Evolutionary conservation across 2,329 filamentous ascomycete species (phyloP).

Genomic region (Neocucurbitaria cava): DNA sequence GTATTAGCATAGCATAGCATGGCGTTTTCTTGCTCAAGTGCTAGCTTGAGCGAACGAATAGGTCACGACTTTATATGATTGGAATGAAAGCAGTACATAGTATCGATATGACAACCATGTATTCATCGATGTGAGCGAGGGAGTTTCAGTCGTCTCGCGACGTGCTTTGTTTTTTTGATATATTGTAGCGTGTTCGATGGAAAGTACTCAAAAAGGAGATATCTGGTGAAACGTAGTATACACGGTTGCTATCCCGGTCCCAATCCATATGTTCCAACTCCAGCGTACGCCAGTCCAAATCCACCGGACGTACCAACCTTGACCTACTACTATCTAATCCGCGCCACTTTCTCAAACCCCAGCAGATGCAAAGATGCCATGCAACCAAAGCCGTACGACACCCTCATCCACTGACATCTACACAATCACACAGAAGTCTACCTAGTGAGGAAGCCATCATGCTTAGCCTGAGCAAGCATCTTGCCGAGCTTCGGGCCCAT

Average conservation of each 20-base stretch:
- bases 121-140: too few relatives aligned
- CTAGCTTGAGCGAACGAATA: background rate
- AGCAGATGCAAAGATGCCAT: too few relatives aligned
- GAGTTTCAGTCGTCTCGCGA: background rate
- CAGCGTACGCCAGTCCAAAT: background rate
- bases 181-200: background rate
- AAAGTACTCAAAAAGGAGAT: too few relatives aligned
- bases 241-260: background rate
- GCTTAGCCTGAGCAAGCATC: constrained; percentile 24
- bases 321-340: background rate
- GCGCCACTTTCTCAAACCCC: background rate
- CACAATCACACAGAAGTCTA: background rate
- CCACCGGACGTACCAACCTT: background rate
- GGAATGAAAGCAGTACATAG: too few relatives aligned
- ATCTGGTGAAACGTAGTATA: background rate
- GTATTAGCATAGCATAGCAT: constrained; percentile 5
- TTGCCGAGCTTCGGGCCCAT: constrained; percentile 46
- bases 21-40: background rate
- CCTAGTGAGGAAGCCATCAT: constrained; percentile 13
- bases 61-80: background rate
- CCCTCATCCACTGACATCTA: too few relatives aligned
- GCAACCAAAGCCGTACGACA: background rate
- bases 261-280: background rate
- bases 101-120: too few relatives aligned
- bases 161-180: background rate